phyloP scores from a whole-genome alignment of 1,284 basidiomycete genomes.

The Tilletiaria anomala region DNA sequence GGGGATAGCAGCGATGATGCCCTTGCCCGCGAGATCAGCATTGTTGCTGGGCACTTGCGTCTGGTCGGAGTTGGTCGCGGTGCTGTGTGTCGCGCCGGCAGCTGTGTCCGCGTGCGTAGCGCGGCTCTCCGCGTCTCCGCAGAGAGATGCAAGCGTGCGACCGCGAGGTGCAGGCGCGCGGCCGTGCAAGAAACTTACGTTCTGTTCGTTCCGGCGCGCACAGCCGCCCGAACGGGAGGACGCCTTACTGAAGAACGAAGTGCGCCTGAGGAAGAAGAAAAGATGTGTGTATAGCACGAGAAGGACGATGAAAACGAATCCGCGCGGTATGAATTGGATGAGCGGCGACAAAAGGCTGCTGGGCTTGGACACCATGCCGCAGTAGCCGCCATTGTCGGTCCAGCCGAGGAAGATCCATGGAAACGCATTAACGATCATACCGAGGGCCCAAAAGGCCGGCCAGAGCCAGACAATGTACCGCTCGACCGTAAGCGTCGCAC shows the following conservation, averaged over 20 bases:
- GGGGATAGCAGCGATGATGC: no score
- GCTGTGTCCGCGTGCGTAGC: no score
- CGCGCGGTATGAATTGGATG: constrained; percentile 20
- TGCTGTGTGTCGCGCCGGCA: no score
- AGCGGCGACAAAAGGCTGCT: constrained; percentile 12
- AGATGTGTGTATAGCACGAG: constrained; percentile 29
- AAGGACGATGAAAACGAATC: constrained; percentile 19
- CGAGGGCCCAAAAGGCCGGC: constrained; percentile 22
- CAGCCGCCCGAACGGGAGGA: no score
- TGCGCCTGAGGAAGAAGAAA: constrained; percentile 30
- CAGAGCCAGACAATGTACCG: constrained; percentile 21
- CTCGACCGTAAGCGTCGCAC: constrained; percentile 20
- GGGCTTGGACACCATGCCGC: constrained; percentile 8
- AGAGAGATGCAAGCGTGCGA: no score
- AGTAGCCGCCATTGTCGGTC: constrained; percentile 22
- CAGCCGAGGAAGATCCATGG: constrained; percentile 16
- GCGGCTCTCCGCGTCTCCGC: no score
- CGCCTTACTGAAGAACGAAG: constrained; percentile 19
- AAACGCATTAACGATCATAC: constrained; percentile 15
- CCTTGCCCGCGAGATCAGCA: no score
- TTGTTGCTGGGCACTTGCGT: no score
- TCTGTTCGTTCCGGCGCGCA: no score
- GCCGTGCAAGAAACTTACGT: no score
- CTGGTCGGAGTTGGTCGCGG: no score
- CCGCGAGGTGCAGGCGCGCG: no score